A percentile compares a stretch with the other conserved stretches of the same genome.
phyloP scores from a whole-genome alignment of 139 green algal genomes.

The Ettlia oleoabundans region DNA sequence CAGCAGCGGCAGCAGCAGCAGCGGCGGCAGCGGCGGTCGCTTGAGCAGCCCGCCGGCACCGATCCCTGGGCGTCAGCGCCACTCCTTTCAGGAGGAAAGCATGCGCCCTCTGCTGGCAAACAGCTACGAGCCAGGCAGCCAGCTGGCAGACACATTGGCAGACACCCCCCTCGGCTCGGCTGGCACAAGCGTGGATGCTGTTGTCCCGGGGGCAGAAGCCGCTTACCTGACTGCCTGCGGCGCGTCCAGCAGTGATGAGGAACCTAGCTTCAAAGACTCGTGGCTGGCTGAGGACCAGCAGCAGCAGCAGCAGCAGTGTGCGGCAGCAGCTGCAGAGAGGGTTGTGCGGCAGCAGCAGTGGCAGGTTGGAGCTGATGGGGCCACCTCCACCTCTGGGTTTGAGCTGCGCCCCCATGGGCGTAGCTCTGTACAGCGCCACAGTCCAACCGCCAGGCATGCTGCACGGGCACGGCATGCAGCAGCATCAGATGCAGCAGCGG shows the following conservation, averaged over 20 bases:
- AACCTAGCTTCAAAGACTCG: conserved; percentile 35
- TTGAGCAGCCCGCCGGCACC: conserved; percentile 10
- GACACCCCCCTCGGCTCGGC: neutral
- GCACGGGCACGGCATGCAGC: neutral
- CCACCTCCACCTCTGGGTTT: neutral
- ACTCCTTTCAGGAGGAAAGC: too few relatives aligned
- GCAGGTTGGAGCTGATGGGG: neutral
- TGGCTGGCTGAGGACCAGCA: conserved; percentile 22
- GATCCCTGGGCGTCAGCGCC: neutral
- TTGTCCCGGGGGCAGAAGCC: neutral
- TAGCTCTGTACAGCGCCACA: neutral
- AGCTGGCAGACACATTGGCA: neutral
- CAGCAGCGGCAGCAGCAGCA: neutral
- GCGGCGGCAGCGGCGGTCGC: conserved; percentile 5
- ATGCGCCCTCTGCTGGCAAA: neutral
- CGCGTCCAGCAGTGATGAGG: conserved; percentile 26
- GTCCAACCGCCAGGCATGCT: neutral
- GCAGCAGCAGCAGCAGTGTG: conserved; percentile 3
- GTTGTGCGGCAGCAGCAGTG: neutral
- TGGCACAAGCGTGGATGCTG: neutral
- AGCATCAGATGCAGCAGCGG: neutral
- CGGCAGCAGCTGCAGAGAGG: neutral
- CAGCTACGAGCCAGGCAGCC: neutral
- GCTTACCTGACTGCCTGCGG: neutral
- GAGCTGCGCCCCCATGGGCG: conserved; percentile 13